A percentile compares a stretch with the other conserved stretches of the same genome.
These are phyloP conservation scores for Gossypium herbaceum DNA, from an alignment of 345 rosid species.

Conservation along the genomic window DNA sequence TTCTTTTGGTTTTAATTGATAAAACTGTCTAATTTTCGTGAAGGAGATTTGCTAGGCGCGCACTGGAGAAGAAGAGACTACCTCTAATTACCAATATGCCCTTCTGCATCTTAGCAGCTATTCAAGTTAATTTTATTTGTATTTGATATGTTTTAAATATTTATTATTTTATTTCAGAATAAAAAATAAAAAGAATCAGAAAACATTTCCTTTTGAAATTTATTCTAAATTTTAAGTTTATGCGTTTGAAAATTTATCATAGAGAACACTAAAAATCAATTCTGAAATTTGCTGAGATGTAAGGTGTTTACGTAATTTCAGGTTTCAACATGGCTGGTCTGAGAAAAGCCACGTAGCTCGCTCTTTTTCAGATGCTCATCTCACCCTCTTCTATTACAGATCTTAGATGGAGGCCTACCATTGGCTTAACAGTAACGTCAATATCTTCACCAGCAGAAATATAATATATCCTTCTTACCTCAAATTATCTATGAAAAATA, in stretches of 20 bases:
- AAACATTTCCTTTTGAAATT: too few species aligned
- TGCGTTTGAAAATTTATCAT: too few species aligned
- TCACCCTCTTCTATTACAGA: conserved; percentile 22
- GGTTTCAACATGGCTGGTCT: conserved; percentile 25
- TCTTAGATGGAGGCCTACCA: conserved; percentile 29
- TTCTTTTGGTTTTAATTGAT: conserved; percentile 35
- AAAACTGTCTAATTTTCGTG: conserved; percentile 40
- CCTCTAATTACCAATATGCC: neutral
- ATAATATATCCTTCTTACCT: neutral
- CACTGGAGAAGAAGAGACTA: neutral
- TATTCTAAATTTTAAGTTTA: too few species aligned
- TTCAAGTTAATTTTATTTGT: neutral
- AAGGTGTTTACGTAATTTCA: conserved; percentile 33
- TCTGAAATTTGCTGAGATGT: neutral
- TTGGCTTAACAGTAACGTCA: conserved; percentile 19
- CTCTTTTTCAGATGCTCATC: conserved; percentile 10
- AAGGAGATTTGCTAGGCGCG: conserved; percentile 38
- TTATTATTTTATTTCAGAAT: too few species aligned
- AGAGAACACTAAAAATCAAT: too few species aligned
- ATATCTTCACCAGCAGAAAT: neutral
- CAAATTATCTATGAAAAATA: neutral
- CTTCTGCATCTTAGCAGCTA: neutral
- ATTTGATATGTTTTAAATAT: too few species aligned
- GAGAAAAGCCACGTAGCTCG: conserved; percentile 49
- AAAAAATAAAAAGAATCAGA: too few species aligned